Conservation (phyloP, 495 filamentous ascomycete species). For the Penicillium coprophilum region DNA sequence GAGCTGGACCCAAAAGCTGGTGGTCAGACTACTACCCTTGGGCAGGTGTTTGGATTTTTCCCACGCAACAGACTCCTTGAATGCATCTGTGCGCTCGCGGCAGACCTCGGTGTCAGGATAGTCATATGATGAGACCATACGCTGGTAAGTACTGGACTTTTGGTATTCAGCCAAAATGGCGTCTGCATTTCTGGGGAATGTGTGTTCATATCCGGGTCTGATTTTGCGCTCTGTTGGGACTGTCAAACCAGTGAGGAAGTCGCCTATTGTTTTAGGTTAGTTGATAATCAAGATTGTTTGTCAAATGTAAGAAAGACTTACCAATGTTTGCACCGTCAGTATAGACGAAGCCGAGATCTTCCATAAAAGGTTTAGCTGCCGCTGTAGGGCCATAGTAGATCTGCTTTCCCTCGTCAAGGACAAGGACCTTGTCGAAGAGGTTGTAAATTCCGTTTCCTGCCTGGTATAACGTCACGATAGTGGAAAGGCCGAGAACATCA, state of each 20-base stretch:
- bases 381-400: conserved; percentile 60
- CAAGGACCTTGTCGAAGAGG: conserved; percentile 64
- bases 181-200: conserved; percentile 46
- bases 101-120: conserved; percentile 47
- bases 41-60: conserved; percentile 39
- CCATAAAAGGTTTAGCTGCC: conserved; percentile 63
- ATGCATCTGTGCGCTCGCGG: conserved; percentile 43
- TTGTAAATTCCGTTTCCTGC: conserved; percentile 63
- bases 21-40: conserved; percentile 51
- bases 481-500: conserved; percentile 44
- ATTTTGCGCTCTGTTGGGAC: conserved; percentile 64
- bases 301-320: not conserved
- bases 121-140: conserved; percentile 43
- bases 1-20: conserved; percentile 57
- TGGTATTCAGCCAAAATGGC: conserved; percentile 40
- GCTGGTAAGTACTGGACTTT: conserved; percentile 31
- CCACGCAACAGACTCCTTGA: conserved; percentile 46
- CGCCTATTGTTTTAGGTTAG: conserved; percentile 55
- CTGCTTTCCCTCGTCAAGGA: conserved; percentile 62
- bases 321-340: conserved; percentile 47
- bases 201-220: conserved; percentile 49
- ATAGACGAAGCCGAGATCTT: conserved; percentile 61
- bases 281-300: not conserved
- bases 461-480: conserved; percentile 57
- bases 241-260: conserved; percentile 69